Conservation (phyloP, 2,329 filamentous ascomycete genomes). For the Colletotrichum sp. region DNA sequence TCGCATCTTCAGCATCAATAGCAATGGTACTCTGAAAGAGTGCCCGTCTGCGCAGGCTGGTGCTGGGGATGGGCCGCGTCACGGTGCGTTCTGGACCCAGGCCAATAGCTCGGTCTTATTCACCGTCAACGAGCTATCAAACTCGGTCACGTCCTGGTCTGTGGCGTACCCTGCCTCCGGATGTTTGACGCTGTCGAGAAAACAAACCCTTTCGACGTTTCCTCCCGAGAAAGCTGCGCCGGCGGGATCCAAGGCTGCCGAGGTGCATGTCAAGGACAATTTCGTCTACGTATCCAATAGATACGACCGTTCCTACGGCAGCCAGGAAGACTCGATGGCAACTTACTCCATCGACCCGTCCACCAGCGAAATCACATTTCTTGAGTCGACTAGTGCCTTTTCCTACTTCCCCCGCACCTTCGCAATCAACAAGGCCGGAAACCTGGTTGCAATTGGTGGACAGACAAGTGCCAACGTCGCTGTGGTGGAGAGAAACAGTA, state of each 20-base stretch:
- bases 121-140: slow-evolving; percentile 54
- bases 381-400: slow-evolving; percentile 60
- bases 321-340: slow-evolving; percentile 59
- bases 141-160: slow-evolving; percentile 55
- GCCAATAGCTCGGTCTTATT: slow-evolving; percentile 37
- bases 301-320: slow-evolving; percentile 61
- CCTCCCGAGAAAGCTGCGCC: slow-evolving; percentile 45
- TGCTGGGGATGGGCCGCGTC: slow-evolving; percentile 57
- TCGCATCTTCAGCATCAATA: slow-evolving; percentile 57
- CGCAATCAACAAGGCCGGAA: slow-evolving; percentile 62
- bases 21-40: slow-evolving; percentile 48
- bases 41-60: slow-evolving; percentile 47
- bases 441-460: slow-evolving; percentile 66
- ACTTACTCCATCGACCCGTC: slow-evolving; percentile 51
- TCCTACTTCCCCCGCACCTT: slow-evolving; percentile 69
- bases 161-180: slow-evolving; percentile 47
- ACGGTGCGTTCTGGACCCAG: slow-evolving; percentile 52
- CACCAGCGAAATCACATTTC: slow-evolving; percentile 55
- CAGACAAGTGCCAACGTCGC: slow-evolving; percentile 65
- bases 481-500: slow-evolving; percentile 59
- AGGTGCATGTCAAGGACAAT: slow-evolving; percentile 57
- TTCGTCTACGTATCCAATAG: slow-evolving; percentile 68
- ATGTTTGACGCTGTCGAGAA: slow-evolving; percentile 51
- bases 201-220: slow-evolving; percentile 53
- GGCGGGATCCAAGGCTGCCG: slow-evolving; percentile 56